These are phyloP conservation scores for Solanum bulbocastanum DNA, from an alignment of 257 asterid species.

Conservation along the genomic window DNA sequence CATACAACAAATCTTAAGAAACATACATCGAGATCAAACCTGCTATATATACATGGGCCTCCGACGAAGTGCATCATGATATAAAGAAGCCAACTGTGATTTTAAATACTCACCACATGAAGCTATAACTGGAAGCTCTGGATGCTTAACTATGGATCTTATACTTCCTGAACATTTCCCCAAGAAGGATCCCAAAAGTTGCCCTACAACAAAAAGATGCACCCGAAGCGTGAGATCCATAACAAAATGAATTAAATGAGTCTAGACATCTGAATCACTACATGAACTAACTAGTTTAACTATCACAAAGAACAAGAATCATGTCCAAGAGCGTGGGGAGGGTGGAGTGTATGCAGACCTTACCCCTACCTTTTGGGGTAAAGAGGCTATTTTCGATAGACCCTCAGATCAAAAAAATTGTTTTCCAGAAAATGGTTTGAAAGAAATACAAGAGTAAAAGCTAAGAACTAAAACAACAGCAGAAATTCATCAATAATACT, in stretches of 20 bases:
- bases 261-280: not conserved
- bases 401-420: not conserved
- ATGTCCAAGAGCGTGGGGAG: not conserved
- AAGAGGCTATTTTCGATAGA: not conserved
- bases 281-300: not conserved
- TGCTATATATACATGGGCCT: not conserved
- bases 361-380: not conserved
- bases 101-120: conserved; percentile 72
- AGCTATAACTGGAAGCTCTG: conserved; percentile 72
- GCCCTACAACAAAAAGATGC: conserved; percentile 37
- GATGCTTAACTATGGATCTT: conserved; percentile 79
- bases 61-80: not conserved
- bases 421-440: not conserved
- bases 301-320: not conserved
- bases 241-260: not conserved
- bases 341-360: not conserved
- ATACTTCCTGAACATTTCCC: conserved; percentile 95
- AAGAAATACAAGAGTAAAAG: not conserved
- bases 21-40: not conserved
- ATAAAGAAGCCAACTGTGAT: not conserved
- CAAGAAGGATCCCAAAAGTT: conserved; percentile 73
- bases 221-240: not conserved
- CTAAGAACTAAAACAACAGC: not conserved
- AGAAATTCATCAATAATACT: not conserved
- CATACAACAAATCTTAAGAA: not conserved